Evolutionary conservation across 345 rosid genomes (phyloP).

Genomic region (Salix suchowensis): DNA sequence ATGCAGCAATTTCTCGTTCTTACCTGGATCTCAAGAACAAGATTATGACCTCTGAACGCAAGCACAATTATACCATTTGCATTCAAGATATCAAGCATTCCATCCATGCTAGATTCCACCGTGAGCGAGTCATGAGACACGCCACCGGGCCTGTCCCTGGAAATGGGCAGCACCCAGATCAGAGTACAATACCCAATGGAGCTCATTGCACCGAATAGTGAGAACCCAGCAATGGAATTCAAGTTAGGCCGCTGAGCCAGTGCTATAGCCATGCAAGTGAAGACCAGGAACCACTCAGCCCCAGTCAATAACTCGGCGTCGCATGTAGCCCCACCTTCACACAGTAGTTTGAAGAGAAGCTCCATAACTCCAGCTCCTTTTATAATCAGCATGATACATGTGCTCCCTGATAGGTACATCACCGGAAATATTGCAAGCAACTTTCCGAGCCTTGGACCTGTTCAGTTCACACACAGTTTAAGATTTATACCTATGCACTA

Average conservation of each 20-base stretch:
- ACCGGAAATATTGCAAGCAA: conserved; percentile 46
- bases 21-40: conserved; percentile 64
- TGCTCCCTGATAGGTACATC: conserved; percentile 59
- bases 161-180: conserved; percentile 34
- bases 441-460: conserved; percentile 53
- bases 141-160: conserved; percentile 16
- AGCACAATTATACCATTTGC: conserved; percentile 46
- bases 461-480: background rate
- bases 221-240: conserved; percentile 37
- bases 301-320: conserved; percentile 21
- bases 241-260: conserved; percentile 46
- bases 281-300: conserved; percentile 40
- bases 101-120: conserved; percentile 14
- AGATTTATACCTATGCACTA: no score
- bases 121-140: conserved; percentile 17
- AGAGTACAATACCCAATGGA: conserved; percentile 32
- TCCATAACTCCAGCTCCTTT: conserved; percentile 35
- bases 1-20: background rate
- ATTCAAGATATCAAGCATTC: conserved; percentile 20
- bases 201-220: conserved; percentile 37
- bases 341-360: conserved; percentile 18
- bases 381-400: conserved; percentile 45
- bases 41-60: conserved; percentile 54
- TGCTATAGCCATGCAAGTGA: conserved; percentile 37
- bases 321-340: conserved; percentile 14